These are phyloP conservation scores for Gigaspora rosea DNA, from an alignment of 192 early-diverging fungal genomes.

Conservation along the genomic window DNA sequence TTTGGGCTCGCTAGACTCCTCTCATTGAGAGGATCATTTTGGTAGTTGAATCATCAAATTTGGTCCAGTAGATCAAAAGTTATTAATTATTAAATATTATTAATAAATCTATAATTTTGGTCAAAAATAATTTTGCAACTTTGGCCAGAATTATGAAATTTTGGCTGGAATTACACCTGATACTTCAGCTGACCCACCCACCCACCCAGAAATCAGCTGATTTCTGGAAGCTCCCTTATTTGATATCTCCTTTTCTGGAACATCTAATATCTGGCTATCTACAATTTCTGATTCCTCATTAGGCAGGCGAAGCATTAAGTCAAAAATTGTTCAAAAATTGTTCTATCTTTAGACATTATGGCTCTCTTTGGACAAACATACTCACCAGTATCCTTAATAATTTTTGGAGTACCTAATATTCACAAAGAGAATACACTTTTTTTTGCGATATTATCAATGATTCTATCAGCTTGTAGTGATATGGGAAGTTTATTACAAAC, in stretches of 20 bases:
- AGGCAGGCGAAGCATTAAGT: constrained; percentile 4
- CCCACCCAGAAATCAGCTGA: no score
- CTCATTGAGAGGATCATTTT: no score
- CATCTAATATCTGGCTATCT: constrained; percentile 12
- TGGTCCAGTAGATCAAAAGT: no score
- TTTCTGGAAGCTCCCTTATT: no score
- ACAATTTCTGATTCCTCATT: constrained; percentile 14
- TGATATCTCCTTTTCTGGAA: background rate
- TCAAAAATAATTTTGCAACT: no score
- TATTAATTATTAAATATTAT: no score
- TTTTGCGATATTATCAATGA: background rate
- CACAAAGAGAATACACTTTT: background rate
- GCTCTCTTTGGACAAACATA: constrained; percentile 12
- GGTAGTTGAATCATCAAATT: no score
- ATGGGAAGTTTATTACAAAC: constrained; percentile 1
- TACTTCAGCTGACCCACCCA: no score
- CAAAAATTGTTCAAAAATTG: constrained; percentile 3
- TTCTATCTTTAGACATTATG: background rate
- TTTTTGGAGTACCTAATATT: background rate
- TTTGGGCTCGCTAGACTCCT: no score
- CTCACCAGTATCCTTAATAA: constrained; percentile 7
- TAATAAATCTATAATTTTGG: no score
- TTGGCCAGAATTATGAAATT: no score
- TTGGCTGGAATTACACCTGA: no score
- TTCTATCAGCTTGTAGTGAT: background rate